These are phyloP conservation scores for Saccharomycopsis phalli DNA, from an alignment of 1,139 yeast genomes.

Conservation along the genomic window DNA sequence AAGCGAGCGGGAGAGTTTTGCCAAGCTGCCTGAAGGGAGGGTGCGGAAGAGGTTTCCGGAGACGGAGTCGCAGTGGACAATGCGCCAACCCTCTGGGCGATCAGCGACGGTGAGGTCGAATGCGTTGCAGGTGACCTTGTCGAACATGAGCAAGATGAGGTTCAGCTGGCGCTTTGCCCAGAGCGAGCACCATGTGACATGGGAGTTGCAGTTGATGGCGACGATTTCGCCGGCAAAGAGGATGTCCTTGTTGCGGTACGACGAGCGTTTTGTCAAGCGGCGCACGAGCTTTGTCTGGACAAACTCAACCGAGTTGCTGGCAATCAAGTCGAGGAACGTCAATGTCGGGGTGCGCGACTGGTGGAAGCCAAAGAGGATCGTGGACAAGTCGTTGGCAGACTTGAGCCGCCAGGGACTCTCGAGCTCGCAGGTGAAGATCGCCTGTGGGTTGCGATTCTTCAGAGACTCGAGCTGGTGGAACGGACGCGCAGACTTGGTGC, in stretches of 20 bases:
- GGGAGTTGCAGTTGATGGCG: conserved; percentile 40
- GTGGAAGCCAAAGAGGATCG: conserved; percentile 77
- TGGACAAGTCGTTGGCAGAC: conserved; percentile 86
- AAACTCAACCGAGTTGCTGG: conserved; percentile 62
- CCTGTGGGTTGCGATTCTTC: conserved; percentile 64
- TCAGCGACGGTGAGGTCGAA: conserved; percentile 46
- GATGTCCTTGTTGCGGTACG: conserved; percentile 30
- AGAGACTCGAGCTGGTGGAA: conserved; percentile 57
- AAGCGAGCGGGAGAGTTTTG: conserved; percentile 27
- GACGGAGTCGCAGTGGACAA: conserved; percentile 34
- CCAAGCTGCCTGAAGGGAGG: conserved; percentile 24
- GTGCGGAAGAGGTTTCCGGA: conserved; percentile 35
- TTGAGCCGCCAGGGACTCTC: conserved; percentile 73
- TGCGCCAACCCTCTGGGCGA: conserved; percentile 23
- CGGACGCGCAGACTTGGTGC: conserved; percentile 32
- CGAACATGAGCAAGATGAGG: conserved; percentile 74
- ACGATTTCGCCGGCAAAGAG: conserved; percentile 49
- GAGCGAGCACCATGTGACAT: conserved; percentile 66
- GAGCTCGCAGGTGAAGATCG: conserved; percentile 71
- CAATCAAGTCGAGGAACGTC: conserved; percentile 67
- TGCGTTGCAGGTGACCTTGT: conserved; percentile 78
- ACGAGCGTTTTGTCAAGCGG: conserved; percentile 4
- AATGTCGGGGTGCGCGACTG: conserved; percentile 40
- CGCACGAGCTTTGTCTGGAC: conserved; percentile 47
- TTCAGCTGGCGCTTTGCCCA: conserved; percentile 80